A percentile compares a stretch with the other conserved stretches of the same genome.
These are phyloP conservation scores for Talaromyces ruber DNA, from an alignment of 495 filamentous ascomycete species.

Conservation along the genomic window DNA sequence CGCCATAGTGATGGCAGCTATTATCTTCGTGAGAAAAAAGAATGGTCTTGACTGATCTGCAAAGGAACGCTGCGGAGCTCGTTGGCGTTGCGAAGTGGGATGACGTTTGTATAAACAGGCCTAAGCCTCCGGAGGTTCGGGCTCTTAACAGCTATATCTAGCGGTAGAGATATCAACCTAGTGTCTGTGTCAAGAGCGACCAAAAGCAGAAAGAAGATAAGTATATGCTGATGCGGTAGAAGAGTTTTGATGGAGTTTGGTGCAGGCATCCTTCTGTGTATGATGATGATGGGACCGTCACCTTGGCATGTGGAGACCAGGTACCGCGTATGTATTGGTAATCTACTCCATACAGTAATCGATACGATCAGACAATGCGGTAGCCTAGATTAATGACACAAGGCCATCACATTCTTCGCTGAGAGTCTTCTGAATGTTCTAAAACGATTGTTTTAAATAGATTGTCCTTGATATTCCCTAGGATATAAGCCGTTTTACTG, in stretches of 20 bases:
- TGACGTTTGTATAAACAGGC: slow-evolving; percentile 17
- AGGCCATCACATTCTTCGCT: background rate
- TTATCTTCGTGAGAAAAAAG: background rate
- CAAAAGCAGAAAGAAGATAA: background rate
- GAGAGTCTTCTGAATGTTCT: background rate
- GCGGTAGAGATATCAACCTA: background rate
- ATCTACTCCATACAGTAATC: background rate
- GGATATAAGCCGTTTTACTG: background rate
- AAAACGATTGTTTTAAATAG: background rate
- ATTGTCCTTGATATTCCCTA: background rate
- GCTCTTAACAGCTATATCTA: background rate
- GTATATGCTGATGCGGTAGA: background rate
- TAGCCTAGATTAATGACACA: background rate
- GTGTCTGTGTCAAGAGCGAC: background rate
- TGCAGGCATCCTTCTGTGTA: background rate
- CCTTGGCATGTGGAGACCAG: background rate
- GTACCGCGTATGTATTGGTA: background rate
- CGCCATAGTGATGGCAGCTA: slow-evolving; percentile 54
- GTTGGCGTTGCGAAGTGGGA: slow-evolving; percentile 7
- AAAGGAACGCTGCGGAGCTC: background rate
- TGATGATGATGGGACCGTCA: background rate
- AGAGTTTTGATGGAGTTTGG: background rate
- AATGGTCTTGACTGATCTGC: background rate
- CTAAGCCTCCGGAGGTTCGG: background rate
- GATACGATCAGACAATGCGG: background rate